Evolutionary conservation across 2,329 filamentous ascomycete species (phyloP), one percentile per base, ranked within the genome.

Genomic region (Aspergillus bombycis): DNA sequence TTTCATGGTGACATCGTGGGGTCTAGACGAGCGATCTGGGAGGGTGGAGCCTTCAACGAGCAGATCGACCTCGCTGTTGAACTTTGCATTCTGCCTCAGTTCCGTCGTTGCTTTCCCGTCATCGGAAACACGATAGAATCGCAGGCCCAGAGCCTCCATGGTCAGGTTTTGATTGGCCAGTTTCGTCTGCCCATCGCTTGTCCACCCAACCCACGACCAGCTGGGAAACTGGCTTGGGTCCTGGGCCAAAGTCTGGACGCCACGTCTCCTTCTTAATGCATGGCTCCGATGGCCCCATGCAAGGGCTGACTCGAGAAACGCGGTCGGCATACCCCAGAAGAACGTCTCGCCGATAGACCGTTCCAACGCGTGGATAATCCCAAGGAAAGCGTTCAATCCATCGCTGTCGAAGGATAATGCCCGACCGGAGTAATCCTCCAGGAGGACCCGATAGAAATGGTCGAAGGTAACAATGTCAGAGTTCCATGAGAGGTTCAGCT

Each of bases 181-280:
- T 16, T 54, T 54, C 2, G 52, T 54, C 52, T 54, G 52, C 12
- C 52, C 52, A 16, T 54, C 52, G 19, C 52, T 54, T 8, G 52
- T 54, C 52, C 52, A 54, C 9, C 52, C 52, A 34, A 54, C 52
- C 52, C 52, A 54, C 36, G 52, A 54, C 52, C 52, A 54, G 16
- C 52, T 54, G 30, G 52, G 52, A 23, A 54, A 54, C 19, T 36
- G 52, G 19, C 21, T 16, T 10, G 36, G 4, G 11, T 4, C 16
- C 19, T 16, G 26, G 9, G 26, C 9, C 10, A 23, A 16, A 2
- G 52, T 9, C 52, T 54, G 52, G 5, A 34, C 52, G 23, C 52
- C 52, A 16, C 23, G 32, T 36, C 52, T 21, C 7, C 52, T 16
- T 54, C 52, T n/a, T 14, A 54, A 54, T 10, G 14, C 19, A 36